Conservation (phyloP, 2,329 filamentous ascomycete genomes). For the Alternaria dauci region DNA sequence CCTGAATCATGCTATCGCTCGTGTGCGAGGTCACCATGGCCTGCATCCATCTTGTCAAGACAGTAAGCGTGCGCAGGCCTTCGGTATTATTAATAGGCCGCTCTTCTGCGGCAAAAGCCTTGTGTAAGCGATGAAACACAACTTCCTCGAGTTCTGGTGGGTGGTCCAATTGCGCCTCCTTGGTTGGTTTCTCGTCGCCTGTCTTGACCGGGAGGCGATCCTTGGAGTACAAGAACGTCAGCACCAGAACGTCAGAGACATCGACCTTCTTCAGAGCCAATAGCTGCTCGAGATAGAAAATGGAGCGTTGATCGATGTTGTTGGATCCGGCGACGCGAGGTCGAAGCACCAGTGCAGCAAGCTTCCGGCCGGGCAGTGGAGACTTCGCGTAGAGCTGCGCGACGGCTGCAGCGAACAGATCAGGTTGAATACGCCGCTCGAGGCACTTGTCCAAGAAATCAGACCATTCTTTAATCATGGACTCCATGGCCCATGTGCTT, state of each 20-base stretch:
- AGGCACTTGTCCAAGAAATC: conserved; percentile 48
- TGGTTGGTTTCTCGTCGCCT: conserved; percentile 27
- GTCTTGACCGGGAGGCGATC: conserved; percentile 39
- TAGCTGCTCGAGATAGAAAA: conserved; percentile 48
- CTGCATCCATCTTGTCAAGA: conserved; percentile 51
- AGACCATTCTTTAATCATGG: conserved; percentile 45
- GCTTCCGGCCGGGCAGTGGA: conserved; percentile 47
- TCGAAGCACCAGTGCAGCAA: conserved; percentile 47
- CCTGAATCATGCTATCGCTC: conserved; percentile 51
- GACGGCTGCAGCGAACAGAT: conserved; percentile 46
- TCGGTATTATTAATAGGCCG: conserved; percentile 44
- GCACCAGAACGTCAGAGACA: conserved; percentile 45
- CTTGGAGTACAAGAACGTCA: conserved; percentile 47
- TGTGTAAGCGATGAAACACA: conserved; percentile 49
- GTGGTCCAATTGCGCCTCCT: conserved; percentile 41
- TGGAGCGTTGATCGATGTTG: conserved; percentile 47
- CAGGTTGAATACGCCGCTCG: conserved; percentile 39
- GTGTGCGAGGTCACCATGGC: conserved; percentile 51
- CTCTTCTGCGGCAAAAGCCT: conserved; percentile 45
- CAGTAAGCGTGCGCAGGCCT: conserved; percentile 39
- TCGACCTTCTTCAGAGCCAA: conserved; percentile 45
- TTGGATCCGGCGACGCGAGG: conserved; percentile 37
- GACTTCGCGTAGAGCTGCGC: conserved; percentile 44
- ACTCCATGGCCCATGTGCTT: conserved; percentile 44
- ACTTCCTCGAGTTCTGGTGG: conserved; percentile 51